Conservation (phyloP, 2,329 filamentous ascomycete species). For the Claviceps sp. region DNA sequence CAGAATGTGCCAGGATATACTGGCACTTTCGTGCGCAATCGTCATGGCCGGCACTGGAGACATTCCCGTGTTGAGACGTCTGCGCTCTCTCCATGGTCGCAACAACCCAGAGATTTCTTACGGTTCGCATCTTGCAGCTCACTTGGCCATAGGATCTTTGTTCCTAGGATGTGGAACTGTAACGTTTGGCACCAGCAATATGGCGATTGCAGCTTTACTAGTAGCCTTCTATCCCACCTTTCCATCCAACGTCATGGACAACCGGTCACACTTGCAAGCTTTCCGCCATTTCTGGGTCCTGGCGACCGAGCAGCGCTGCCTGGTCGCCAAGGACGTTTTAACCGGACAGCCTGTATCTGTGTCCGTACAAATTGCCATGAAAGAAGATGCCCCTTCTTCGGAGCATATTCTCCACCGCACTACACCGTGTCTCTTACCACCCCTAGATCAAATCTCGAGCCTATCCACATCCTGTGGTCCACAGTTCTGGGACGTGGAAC, state of each 20-base stretch:
- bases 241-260: slow-evolving; percentile 79
- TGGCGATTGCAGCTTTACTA: slow-evolving; percentile 74
- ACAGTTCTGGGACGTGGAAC: slow-evolving; percentile 66
- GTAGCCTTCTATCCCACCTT: slow-evolving; percentile 92
- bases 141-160: slow-evolving; percentile 79
- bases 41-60: slow-evolving; percentile 97
- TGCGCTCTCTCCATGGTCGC: slow-evolving; percentile 78
- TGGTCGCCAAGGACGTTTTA: slow-evolving; percentile 76
- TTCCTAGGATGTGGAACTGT: slow-evolving; percentile 89
- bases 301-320: slow-evolving; percentile 76
- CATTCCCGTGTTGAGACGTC: slow-evolving; percentile 65
- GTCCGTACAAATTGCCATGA: slow-evolving; percentile 53
- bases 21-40: slow-evolving; percentile 68
- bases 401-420: slow-evolving; percentile 27
- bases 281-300: slow-evolving; percentile 97
- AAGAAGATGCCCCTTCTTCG: slow-evolving; percentile 20
- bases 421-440: slow-evolving; percentile 49
- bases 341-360: slow-evolving; percentile 68
- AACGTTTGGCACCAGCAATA: slow-evolving; percentile 78
- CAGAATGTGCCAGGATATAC: slow-evolving; percentile 78
- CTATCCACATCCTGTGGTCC: slow-evolving; percentile 48
- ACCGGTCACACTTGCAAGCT: slow-evolving; percentile 86
- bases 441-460: slow-evolving; percentile 46
- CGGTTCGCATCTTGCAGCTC: slow-evolving; percentile 83
- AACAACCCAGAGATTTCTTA: slow-evolving; percentile 76